Evolutionary conservation across 1,284 basidiomycete genomes (phyloP), one percentile per base, ranked within the genome.

Genomic region (Xerocomus subilludens): DNA sequence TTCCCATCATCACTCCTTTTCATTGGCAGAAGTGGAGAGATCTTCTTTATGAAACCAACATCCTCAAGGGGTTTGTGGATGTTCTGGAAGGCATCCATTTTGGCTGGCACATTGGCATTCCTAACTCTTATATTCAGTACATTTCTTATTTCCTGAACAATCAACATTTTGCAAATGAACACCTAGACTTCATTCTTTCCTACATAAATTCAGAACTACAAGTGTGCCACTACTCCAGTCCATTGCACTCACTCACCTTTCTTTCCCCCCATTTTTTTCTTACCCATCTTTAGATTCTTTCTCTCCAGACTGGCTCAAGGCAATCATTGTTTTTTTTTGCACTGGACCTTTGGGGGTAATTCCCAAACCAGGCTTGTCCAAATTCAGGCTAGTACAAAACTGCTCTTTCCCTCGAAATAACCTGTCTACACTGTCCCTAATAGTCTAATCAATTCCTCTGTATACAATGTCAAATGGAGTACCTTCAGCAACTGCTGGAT

Each of bases 281-380:
- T n/a, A n/a, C n/a, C n/a, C n/a, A n/a, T n/a, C n/a, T n/a, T n/a
- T n/a, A n/a, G n/a, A n/a, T n/a, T n/a, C n/a, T 2, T 78, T 79
- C 20, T 66, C 45, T 2, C 56, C 56, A 1, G 38, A 9, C 25
- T 18, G 3, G 1, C 4, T 53, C 76, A 68, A 72, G n/a, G 0
- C 1, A 3, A n/a, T 74, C 2, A 80, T 83, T 59, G 80, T 81
- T 0, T 78, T 71, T 2, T 82, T 84, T 30, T 35, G 25, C 47
- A 51, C 77, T 13, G 72, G 80, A 25, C 74, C 79, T 0, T 70
- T 84, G 0, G 77, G 79, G 0, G 74, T 83, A 0, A 76, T 83
- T 10, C 74, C 73, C 0, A 83, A 84, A 55, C 72, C 77, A 0
- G 51, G 73, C 0, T 74, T 71, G 0, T 71, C 66, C 1, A 76